A percentile compares a stretch with the other conserved stretches of the same genome.
phyloP scores from a whole-genome alignment of 169 alveolate genomes.

The Besnoitia besnoiti region DNA sequence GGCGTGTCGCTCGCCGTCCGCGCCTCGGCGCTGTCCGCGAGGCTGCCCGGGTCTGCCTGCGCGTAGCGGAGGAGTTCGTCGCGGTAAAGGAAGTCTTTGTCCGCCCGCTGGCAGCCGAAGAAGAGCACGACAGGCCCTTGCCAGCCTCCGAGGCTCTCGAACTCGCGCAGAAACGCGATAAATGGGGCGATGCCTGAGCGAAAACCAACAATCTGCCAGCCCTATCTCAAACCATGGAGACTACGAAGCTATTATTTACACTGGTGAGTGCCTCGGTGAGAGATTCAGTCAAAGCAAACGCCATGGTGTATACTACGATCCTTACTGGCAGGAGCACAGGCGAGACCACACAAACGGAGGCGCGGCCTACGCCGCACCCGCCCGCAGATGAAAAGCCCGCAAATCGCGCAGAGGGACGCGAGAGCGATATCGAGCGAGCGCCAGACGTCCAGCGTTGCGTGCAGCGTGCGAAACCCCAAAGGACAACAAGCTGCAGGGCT shows the following conservation, averaged over 20 bases:
- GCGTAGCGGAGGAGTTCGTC: slow-evolving; percentile 39
- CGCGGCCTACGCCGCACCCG: no score
- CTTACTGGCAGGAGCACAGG: no score
- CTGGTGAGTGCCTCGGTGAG: no score
- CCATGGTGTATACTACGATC: no score
- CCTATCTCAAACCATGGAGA: no score
- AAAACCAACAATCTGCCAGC: no score
- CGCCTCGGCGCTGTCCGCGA: not conserved
- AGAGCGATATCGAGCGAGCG: not conserved
- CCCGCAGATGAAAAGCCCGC: no score
- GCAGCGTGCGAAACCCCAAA: not conserved
- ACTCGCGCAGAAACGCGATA: slow-evolving; percentile 38
- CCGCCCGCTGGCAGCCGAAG: slow-evolving; percentile 29
- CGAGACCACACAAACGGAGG: no score
- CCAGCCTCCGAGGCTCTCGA: slow-evolving; percentile 10
- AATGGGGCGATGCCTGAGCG: slow-evolving; percentile 65
- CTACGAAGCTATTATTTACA: no score
- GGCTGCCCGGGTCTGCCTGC: not conserved
- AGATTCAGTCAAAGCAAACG: no score
- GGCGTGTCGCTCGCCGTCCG: not conserved
- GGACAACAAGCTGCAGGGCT: not conserved
- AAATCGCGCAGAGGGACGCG: not conserved
- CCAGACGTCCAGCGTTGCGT: not conserved
- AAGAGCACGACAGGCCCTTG: not conserved
- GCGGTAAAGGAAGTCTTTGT: slow-evolving; percentile 32